phyloP scores from a whole-genome alignment of 2,329 filamentous ascomycete genomes.

The Fusarium multiceps region DNA sequence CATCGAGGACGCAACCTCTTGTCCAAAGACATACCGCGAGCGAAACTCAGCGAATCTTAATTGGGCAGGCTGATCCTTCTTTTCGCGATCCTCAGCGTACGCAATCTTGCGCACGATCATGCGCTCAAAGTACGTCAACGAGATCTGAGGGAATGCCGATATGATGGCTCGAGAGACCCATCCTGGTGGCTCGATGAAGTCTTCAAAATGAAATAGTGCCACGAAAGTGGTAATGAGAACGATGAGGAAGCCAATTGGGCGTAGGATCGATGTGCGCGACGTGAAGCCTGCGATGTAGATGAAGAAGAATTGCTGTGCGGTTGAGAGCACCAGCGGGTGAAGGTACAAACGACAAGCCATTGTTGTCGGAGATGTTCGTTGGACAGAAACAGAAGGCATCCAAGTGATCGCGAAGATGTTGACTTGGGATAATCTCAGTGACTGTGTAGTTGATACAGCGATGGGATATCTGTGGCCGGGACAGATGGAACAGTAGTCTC shows the following conservation, averaged over 20 bases:
- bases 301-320: constrained; percentile 38
- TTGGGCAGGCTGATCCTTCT: constrained; percentile 7
- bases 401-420: not conserved
- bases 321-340: constrained; percentile 35
- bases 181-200: constrained; percentile 36
- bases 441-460: not conserved
- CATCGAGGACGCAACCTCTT: constrained; percentile 39
- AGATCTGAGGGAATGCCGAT: constrained; percentile 37
- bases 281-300: constrained; percentile 41
- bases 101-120: constrained; percentile 39
- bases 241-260: constrained; percentile 30
- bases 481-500: not conserved
- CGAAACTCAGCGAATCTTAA: constrained; percentile 1
- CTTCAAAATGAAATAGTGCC: constrained; percentile 28
- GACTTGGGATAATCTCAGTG: not conserved
- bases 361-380: not conserved
- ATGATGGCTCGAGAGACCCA: constrained; percentile 36
- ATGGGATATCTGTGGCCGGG: not conserved
- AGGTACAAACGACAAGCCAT: constrained; percentile 34
- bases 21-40: constrained; percentile 36
- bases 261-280: constrained; percentile 22
- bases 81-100: constrained; percentile 4
- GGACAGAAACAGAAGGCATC: not conserved
- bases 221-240: constrained; percentile 36
- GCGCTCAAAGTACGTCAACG: constrained; percentile 38